phyloP scores from a whole-genome alignment of 306 rosid genomes.

The Spatholobus suberectus region DNA sequence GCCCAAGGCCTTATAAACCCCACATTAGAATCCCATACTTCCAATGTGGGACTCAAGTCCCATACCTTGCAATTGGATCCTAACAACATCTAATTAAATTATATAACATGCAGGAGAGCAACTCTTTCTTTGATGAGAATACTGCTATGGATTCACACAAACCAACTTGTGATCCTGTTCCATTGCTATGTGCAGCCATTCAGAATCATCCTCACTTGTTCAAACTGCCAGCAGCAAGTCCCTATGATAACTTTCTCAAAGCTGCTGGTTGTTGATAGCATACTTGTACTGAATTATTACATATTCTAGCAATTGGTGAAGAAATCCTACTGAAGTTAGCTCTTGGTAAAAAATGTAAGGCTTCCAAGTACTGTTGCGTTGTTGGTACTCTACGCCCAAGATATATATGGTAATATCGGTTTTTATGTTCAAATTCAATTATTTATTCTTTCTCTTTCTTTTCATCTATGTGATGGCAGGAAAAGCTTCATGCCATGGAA shows the following conservation, averaged over 20 bases:
- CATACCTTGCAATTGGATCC: too few relatives aligned
- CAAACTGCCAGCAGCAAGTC: constrained; percentile 82
- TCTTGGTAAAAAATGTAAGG: not conserved
- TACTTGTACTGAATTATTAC: constrained; percentile 1
- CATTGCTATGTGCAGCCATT: constrained; percentile 48
- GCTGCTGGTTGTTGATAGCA: constrained; percentile 85
- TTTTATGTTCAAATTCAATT: not conserved
- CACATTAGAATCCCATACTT: too few relatives aligned
- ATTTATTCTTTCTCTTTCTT: not conserved
- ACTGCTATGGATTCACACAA: constrained; percentile 34
- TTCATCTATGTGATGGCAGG: not conserved
- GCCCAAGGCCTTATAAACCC: too few relatives aligned
- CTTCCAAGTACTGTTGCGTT: not conserved
- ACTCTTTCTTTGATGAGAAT: too few relatives aligned
- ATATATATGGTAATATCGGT: not conserved
- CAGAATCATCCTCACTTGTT: constrained; percentile 60
- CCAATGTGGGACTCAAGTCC: too few relatives aligned
- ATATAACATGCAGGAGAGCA: constrained; percentile 63
- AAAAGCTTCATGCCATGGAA: not conserved
- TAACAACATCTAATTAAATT: constrained; percentile 35
- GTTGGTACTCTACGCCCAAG: not conserved
- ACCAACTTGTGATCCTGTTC: constrained; percentile 33
- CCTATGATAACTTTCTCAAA: constrained; percentile 83
- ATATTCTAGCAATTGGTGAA: not conserved
- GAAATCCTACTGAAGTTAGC: not conserved